phyloP scores from a whole-genome alignment of 768 basidiomycete species.

The Chalciporus piperatus region DNA sequence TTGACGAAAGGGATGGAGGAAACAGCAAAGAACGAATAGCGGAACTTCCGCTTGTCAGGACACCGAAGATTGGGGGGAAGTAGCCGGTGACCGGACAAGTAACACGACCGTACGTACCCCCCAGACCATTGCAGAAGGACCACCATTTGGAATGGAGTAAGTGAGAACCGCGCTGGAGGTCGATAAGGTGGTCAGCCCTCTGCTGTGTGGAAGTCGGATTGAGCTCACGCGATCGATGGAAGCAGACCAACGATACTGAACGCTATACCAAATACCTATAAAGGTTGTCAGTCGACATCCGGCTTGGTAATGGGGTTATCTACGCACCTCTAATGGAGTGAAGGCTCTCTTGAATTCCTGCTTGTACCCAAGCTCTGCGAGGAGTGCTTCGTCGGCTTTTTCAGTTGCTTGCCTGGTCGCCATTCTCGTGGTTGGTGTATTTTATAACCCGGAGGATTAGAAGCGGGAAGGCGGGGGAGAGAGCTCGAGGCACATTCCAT shows the following conservation, averaged over 20 bases:
- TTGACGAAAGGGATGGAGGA: not conserved
- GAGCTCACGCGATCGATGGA: constrained; percentile 53
- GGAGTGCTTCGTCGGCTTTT: constrained; percentile 29
- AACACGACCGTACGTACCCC: constrained; percentile 29
- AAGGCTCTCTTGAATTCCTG: constrained; percentile 39
- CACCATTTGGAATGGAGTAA: constrained; percentile 52
- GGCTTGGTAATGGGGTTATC: no score
- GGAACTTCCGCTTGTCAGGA: constrained; percentile 10
- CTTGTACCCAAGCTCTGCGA: constrained; percentile 37
- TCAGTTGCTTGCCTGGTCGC: constrained; percentile 3
- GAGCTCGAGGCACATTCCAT: not conserved
- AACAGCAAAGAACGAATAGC: not conserved
- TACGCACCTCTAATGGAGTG: constrained; percentile 31
- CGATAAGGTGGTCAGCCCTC: not conserved
- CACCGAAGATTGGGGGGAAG: constrained; percentile 11
- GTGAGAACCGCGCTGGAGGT: constrained; percentile 39
- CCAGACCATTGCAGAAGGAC: constrained; percentile 46
- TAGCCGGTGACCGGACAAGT: not conserved
- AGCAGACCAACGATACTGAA: constrained; percentile 72
- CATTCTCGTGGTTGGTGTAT: constrained; percentile 7
- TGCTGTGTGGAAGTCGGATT: not conserved
- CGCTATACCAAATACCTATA: constrained; percentile 65
- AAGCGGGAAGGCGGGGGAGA: not conserved
- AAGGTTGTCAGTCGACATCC: not conserved
- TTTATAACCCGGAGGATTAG: not conserved